Evolutionary conservation across 441 rosid genomes (phyloP).

Genomic region (Gossypium schwendimanii): DNA sequence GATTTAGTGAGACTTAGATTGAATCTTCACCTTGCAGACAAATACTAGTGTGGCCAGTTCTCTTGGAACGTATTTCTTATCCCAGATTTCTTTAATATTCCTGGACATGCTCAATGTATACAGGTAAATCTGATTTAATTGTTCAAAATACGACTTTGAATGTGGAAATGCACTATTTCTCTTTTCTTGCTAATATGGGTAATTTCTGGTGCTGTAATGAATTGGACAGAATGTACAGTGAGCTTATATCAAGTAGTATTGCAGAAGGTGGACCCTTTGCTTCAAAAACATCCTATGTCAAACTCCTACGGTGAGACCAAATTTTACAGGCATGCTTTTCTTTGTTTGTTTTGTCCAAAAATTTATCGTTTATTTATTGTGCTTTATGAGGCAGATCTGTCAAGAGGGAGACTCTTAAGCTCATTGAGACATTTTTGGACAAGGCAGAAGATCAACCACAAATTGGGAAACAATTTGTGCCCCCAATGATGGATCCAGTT

Average conservation of each 20-base stretch:
- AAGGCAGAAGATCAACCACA: slow-evolving; percentile 98
- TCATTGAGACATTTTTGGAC: slow-evolving; percentile 96
- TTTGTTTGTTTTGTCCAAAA: slow-evolving; percentile 6
- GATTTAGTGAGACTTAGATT: slow-evolving; percentile 5
- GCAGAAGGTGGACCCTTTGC: slow-evolving; percentile 93
- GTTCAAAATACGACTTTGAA: not conserved
- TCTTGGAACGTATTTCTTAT: slow-evolving; percentile 80
- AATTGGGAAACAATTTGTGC: slow-evolving; percentile 96
- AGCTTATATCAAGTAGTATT: slow-evolving; percentile 90
- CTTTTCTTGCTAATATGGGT: not conserved
- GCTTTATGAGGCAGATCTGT: slow-evolving; percentile 60
- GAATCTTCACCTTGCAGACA: slow-evolving; percentile 54
- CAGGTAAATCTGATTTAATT: slow-evolving; percentile 41
- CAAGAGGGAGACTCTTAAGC: slow-evolving; percentile 97
- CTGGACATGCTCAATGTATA: slow-evolving; percentile 98
- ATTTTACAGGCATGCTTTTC: slow-evolving; percentile 12
- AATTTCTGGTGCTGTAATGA: slow-evolving; percentile 6
- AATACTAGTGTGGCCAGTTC: slow-evolving; percentile 96
- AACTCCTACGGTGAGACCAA: slow-evolving; percentile 64
- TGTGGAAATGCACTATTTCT: not conserved
- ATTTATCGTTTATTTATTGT: slow-evolving; percentile 5
- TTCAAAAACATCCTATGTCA: slow-evolving; percentile 87
- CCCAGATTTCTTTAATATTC: slow-evolving; percentile 86
- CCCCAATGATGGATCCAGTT: slow-evolving; percentile 98
- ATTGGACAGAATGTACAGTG: slow-evolving; percentile 91